Percentiles rank a stretch among this genome's conserved stretches.
Conservation (phyloP, 192 early-diverging fungal genomes). For the Irineochytrium annulatum region DNA sequence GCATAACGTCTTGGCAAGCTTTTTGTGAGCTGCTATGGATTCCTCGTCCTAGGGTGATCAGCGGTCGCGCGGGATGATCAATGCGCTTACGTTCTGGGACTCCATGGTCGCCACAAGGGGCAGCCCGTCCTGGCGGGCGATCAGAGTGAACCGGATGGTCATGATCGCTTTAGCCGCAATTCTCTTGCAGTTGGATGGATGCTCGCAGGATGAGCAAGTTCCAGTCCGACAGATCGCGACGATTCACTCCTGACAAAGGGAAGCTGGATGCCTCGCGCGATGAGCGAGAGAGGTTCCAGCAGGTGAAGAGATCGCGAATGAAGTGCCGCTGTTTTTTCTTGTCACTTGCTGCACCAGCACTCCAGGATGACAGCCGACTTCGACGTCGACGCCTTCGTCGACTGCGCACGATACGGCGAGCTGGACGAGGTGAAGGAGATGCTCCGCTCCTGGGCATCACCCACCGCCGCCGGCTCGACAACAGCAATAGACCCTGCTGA, state of each 20-base stretch:
- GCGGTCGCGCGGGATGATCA: background rate
- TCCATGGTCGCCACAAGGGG: conserved; percentile 40
- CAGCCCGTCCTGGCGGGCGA: conserved; percentile 33
- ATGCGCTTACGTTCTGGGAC: conserved; percentile 13
- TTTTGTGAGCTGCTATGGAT: conserved; percentile 26
- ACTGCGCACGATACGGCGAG: conserved; percentile 70
- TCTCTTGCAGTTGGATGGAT: too few relatives aligned
- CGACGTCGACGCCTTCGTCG: conserved; percentile 54
- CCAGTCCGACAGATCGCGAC: too few relatives aligned
- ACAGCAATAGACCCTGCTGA: too few relatives aligned
- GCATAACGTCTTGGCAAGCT: conserved; percentile 29
- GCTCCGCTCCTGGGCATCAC: too few relatives aligned
- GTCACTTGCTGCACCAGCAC: background rate
- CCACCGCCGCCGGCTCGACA: too few relatives aligned
- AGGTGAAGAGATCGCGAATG: too few relatives aligned
- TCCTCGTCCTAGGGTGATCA: conserved; percentile 27
- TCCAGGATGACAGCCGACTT: conserved; percentile 13
- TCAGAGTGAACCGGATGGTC: conserved; percentile 28
- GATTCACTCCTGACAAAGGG: too few relatives aligned
- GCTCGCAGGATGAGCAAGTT: too few relatives aligned
- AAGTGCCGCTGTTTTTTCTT: background rate
- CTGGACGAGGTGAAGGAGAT: conserved; percentile 60
- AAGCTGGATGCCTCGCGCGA: too few relatives aligned
- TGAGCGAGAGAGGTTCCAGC: too few relatives aligned
- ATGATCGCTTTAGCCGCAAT: background rate